A percentile compares a stretch with the other conserved stretches of the same genome.
phyloP scores from a whole-genome alignment of 352 stramenopile genomes.

The Salisapilia sapeloensis region DNA sequence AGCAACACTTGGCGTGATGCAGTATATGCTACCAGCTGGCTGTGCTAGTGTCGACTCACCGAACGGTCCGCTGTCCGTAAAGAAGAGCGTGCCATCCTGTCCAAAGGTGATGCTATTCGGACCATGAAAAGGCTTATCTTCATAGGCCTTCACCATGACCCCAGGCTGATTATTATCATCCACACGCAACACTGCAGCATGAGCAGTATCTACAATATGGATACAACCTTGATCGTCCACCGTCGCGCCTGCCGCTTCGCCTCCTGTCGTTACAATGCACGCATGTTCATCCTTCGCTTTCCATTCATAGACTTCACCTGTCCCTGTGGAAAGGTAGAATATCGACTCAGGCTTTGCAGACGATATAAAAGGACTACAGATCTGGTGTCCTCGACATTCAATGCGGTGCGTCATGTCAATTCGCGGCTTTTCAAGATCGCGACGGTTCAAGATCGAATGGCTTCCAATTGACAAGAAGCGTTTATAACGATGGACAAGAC shows the following conservation, averaged over 20 bases:
- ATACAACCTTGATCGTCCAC: constrained; percentile 43
- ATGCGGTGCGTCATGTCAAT: constrained; percentile 15
- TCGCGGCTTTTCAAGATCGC: not conserved
- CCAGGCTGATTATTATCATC: constrained; percentile 36
- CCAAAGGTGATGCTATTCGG: constrained; percentile 52
- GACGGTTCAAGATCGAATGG: not conserved
- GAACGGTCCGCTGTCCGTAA: constrained; percentile 70
- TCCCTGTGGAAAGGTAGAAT: constrained; percentile 58
- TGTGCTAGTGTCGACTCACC: constrained; percentile 77
- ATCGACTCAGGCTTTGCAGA: constrained; percentile 10
- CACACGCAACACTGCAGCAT: constrained; percentile 50
- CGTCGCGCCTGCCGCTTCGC: constrained; percentile 41
- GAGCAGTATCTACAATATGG: constrained; percentile 52
- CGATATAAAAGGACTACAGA: constrained; percentile 53
- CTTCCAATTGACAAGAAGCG: not conserved
- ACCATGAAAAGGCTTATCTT: constrained; percentile 55
- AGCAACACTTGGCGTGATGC: constrained; percentile 37
- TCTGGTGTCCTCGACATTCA: constrained; percentile 40
- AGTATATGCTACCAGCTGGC: constrained; percentile 59
- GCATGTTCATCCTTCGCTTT: constrained; percentile 23
- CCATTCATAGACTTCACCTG: constrained; percentile 44
- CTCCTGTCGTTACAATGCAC: constrained; percentile 39
- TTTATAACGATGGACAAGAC: constrained; percentile 15
- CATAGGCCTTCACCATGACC: constrained; percentile 71
- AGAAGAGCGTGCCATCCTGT: constrained; percentile 48